phyloP scores from a whole-genome alignment of 106 monocot genomes.

The Iris macrosiphon region DNA sequence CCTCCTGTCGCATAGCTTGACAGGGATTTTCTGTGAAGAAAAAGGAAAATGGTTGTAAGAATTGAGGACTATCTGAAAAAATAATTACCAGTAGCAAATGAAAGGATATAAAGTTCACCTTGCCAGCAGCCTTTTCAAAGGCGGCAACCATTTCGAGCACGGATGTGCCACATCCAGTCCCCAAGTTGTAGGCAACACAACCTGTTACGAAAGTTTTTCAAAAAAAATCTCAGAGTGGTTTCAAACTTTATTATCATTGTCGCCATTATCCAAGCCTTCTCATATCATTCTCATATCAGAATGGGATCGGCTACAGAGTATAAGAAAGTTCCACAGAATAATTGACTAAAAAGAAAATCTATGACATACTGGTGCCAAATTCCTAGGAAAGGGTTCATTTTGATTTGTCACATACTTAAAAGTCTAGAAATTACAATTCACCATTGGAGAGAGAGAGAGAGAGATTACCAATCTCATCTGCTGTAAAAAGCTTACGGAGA shows the following conservation, averaged over 20 bases:
- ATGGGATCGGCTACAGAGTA: background rate
- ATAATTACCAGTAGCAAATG: background rate
- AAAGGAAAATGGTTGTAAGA: background rate
- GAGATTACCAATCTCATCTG: slow-evolving; percentile 41
- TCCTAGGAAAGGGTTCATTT: no score
- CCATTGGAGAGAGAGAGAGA: background rate
- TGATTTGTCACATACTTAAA: no score
- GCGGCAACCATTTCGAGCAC: slow-evolving; percentile 84
- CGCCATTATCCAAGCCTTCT: no score
- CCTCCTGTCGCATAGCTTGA: slow-evolving; percentile 67
- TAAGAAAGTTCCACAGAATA: background rate
- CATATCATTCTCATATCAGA: background rate
- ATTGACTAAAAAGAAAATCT: no score
- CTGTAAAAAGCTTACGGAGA: slow-evolving; percentile 60
- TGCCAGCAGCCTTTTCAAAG: slow-evolving; percentile 79
- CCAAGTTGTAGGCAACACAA: slow-evolving; percentile 80
- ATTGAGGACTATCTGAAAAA: background rate
- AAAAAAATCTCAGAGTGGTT: no score
- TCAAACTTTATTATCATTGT: no score
- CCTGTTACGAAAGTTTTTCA: slow-evolving; percentile 16
- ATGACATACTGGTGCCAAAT: no score
- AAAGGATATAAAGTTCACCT: slow-evolving; percentile 16
- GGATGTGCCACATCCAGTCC: slow-evolving; percentile 66
- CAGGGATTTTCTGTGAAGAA: slow-evolving; percentile 64
- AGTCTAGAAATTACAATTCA: no score